A percentile compares a stretch with the other conserved stretches of the same genome.
phyloP scores from a whole-genome alignment of 208 protist genomes.

The Zelonia costaricensis region DNA sequence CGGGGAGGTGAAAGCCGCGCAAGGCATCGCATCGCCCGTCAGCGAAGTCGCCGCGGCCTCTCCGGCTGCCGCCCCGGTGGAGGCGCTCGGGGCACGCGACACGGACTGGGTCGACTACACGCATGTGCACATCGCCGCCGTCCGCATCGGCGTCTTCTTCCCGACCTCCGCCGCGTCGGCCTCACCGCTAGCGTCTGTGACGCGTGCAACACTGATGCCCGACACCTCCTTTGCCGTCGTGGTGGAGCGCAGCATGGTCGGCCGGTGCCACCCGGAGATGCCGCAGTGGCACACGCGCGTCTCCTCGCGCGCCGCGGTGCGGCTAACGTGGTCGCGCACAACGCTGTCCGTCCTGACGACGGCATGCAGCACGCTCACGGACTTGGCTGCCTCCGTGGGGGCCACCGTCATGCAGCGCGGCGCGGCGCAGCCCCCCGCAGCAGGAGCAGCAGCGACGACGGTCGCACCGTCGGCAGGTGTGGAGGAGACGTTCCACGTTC shows the following conservation, averaged over 20 bases:
- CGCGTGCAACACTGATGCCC: neutral
- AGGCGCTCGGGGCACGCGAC: constrained; percentile 4
- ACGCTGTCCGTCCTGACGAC: constrained; percentile 26
- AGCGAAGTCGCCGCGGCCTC: neutral
- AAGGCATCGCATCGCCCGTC: too few relatives aligned
- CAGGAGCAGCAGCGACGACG: neutral
- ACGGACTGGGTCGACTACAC: constrained; percentile 31
- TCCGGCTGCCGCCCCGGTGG: neutral
- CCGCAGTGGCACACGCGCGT: constrained; percentile 18
- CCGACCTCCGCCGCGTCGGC: neutral
- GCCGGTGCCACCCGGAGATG: constrained; percentile 13
- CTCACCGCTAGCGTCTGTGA: neutral
- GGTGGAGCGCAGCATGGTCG: constrained; percentile 23
- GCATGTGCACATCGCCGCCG: constrained; percentile 1
- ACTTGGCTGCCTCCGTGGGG: constrained; percentile 12
- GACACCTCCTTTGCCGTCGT: constrained; percentile 13
- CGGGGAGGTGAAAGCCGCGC: neutral
- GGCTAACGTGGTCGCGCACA: constrained; percentile 25
- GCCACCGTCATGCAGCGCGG: neutral
- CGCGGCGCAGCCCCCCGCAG: neutral
- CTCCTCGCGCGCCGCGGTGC: constrained; percentile 6
- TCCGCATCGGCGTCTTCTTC: constrained; percentile 16
- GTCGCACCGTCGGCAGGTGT: neutral
- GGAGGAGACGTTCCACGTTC: constrained; percentile 13
- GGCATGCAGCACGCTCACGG: constrained; percentile 10